phyloP scores from a whole-genome alignment of 257 asterid species.

The Solanum sparsipilum region DNA sequence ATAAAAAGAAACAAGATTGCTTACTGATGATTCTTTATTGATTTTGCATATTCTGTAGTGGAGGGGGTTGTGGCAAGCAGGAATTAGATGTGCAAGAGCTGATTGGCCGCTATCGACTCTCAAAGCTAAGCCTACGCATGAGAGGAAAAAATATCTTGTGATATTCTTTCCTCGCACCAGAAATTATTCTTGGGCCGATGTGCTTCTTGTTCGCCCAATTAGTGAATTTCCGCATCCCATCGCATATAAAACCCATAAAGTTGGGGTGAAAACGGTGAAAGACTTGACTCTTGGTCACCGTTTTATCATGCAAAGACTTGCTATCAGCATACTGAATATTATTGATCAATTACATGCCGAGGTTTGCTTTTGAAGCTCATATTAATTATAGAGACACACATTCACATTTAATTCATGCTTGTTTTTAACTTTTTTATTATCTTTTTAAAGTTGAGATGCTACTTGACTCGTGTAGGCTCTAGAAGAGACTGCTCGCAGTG shows the following conservation, averaged over 20 bases:
- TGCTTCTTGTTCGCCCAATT: constrained; percentile 78
- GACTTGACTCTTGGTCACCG: constrained; percentile 84
- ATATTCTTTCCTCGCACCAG: constrained; percentile 90
- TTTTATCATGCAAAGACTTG: constrained; percentile 85
- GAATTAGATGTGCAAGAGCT: constrained; percentile 83
- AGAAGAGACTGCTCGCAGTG: constrained; percentile 69
- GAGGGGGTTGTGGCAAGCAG: constrained; percentile 99
- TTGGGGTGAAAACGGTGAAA: constrained; percentile 62
- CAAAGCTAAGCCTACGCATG: constrained; percentile 93
- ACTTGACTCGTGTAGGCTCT: constrained; percentile 52
- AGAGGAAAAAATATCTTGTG: constrained; percentile 81
- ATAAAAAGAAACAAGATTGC: background rate
- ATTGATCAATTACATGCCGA: constrained; percentile 74
- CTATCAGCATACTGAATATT: constrained; percentile 70
- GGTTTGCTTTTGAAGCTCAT: constrained; percentile 42
- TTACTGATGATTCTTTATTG: constrained; percentile 10
- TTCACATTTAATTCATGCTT: background rate
- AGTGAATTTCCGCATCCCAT: constrained; percentile 73
- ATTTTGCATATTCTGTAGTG: constrained; percentile 40
- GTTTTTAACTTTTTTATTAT: background rate
- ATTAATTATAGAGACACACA: background rate
- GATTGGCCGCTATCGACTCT: constrained; percentile 92
- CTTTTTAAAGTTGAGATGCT: background rate
- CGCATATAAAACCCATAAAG: constrained; percentile 70
- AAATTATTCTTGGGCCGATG: constrained; percentile 95